Evolutionary conservation across 225 moss, liverwort and hornwort genomes (phyloP), one percentile per base, ranked within the genome.

Genomic region (Pseudisothecium myosuroides): DNA sequence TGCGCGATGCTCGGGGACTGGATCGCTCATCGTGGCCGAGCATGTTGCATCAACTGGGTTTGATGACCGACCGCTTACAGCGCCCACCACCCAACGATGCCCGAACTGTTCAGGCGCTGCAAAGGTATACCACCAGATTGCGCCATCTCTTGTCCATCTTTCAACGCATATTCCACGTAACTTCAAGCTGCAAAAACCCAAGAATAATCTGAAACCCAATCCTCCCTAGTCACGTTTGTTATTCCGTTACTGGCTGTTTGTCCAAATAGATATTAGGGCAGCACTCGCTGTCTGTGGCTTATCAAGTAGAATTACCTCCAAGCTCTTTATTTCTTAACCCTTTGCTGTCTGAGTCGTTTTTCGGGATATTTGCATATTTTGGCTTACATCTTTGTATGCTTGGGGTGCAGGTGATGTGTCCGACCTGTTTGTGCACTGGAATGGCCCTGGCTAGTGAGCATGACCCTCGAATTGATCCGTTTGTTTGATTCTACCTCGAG

Each of bases 361-460:
- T 26, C 5, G 2, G 26, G 10, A 7, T 17, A 11, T 59, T 39
- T 39, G 39, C 58, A 12, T 2, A 17, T 39, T 18, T 59, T 28
- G 11, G 10, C 78, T 24, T 56, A 37, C 27, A 56, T 56, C 56
- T 56, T 56, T n/a, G 26, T 3, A 6, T 75, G 58, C 60, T 85
- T 82, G 39, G 89, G 52, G 36, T 93, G 92, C 94, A 97, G 97
- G 98, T 98, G 68, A 98, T 97, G 98, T 98, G 98, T 88, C 98
- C 97, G 27, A 98, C 97, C 50, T 98, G 98, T 92, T 92, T 97
- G 74, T 97, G 98, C 91, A 98, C 98, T 52, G 98, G 98, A 80
- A 95, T 97, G 95, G 96, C 96, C 32, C 69, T 98, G 87, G 98
- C 98, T 23, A 98, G 96, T 89, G 98, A 98, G 92, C 98, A 98